Base-by-base conservation (phyloP, 352 stramenopile species). In the Pythium monospermum region DNA sequence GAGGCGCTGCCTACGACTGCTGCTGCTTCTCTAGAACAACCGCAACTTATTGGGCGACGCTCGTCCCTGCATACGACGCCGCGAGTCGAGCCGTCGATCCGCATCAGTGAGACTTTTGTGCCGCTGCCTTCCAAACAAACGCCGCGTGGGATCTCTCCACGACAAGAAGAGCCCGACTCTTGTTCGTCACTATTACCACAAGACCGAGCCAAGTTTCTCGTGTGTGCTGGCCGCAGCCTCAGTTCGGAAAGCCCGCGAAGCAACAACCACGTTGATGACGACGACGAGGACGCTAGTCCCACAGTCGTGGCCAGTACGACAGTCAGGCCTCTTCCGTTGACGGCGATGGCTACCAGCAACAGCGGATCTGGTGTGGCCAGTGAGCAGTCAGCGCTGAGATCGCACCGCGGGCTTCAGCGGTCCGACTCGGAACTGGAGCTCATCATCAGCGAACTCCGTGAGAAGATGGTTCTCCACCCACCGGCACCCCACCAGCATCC, bases 341-440 rank as follows among this genome's bases (percentile, higher is more conserved):
- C n/a, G n/a, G n/a, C n/a, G n/a, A n/a, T n/a, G n/a, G n/a, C n/a
- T n/a, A n/a, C n/a, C n/a, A n/a, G n/a, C n/a, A n/a, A n/a, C n/a
- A n/a, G n/a, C n/a, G n/a, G n/a, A n/a, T 25, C 45, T 16, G 13
- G 15, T 16, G 12, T 30, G 6, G 16, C 25, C 3, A 23, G 15
- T 13, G 31, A 45, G n/a, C 16, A 19, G 5, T 7, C 22, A 3
- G 15, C 38, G 2, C 16, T 27, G 1, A 54, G 27, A 6, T 42
- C 31, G 7, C 38, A 49, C 5, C 52, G 51, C 12, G 47, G 39
- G 2, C 44, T 76, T 2, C 56, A 62, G 28, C 68, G 71, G 2
- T 70, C 72, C 1, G 73, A 88, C 49, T 81, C 79, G 31, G 77
- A 85, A 39, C 44, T 88, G 10, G 77, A 88, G 41, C 61, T 70